Percentiles rank a stretch among this genome's conserved stretches.
Conservation (phyloP, 2,329 filamentous ascomycete genomes). For the Didymellaceae sp. region DNA sequence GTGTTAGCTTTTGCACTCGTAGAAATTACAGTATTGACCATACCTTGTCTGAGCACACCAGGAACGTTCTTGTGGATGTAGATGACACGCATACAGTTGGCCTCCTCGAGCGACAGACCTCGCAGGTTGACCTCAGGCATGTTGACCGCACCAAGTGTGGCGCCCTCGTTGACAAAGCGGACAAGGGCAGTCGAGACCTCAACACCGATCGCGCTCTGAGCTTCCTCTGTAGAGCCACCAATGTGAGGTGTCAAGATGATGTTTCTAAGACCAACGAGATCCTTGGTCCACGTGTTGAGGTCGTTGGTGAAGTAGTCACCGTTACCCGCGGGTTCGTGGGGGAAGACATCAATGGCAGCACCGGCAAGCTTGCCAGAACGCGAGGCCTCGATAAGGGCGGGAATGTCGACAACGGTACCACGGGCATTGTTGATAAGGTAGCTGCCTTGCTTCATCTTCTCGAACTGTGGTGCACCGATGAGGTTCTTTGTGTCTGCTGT, state of each 20-base stretch:
- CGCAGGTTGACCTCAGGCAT: slow-evolving; percentile 93
- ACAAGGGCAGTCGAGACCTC: slow-evolving; percentile 90
- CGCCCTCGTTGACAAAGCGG: slow-evolving; percentile 94
- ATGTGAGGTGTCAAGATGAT: slow-evolving; percentile 96
- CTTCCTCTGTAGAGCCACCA: slow-evolving; percentile 96
- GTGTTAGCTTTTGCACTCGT: slow-evolving; percentile 15
- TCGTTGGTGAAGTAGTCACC: slow-evolving; percentile 90
- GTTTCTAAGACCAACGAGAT: slow-evolving; percentile 85
- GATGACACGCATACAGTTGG: slow-evolving; percentile 88
- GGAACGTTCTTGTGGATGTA: slow-evolving; percentile 98
- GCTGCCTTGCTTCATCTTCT: slow-evolving; percentile 88
- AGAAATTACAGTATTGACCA: slow-evolving; percentile 6
- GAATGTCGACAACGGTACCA: slow-evolving; percentile 92
- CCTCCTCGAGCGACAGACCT: slow-evolving; percentile 87
- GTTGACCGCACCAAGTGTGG: slow-evolving; percentile 91
- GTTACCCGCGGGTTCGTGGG: slow-evolving; percentile 90
- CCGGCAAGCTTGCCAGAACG: slow-evolving; percentile 86
- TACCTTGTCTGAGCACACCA: slow-evolving; percentile 86
- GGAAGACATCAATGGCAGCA: slow-evolving; percentile 95
- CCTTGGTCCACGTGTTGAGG: slow-evolving; percentile 84
- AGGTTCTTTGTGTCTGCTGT: slow-evolving; percentile 90
- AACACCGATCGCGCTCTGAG: slow-evolving; percentile 91
- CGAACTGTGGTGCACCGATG: slow-evolving; percentile 80
- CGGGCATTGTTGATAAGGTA: slow-evolving; percentile 97
- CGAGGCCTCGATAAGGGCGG: slow-evolving; percentile 87